Conservation (phyloP, 805 yeast species). For the Nakazawaea sp. region DNA sequence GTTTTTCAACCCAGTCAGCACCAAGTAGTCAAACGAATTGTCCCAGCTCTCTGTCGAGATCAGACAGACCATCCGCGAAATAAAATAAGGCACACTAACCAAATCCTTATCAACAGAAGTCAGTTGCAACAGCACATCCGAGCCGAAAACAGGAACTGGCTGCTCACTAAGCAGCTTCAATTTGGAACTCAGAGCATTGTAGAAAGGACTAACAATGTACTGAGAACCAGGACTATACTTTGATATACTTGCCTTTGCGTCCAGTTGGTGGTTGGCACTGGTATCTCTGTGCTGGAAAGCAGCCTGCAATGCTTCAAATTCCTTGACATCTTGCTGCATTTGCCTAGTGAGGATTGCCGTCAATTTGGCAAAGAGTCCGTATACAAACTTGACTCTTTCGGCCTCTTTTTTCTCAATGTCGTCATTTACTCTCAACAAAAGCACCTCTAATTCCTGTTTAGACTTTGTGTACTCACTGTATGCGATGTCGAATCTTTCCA, state of each 20-base stretch:
- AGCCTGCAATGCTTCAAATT: not conserved
- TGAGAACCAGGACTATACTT: not conserved
- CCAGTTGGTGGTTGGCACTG: not conserved
- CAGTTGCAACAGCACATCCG: constrained; percentile 2
- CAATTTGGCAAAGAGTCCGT: not conserved
- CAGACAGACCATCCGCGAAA: not conserved
- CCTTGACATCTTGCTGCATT: not conserved
- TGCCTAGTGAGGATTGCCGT: not conserved
- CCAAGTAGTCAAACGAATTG: not conserved
- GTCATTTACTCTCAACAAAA: not conserved
- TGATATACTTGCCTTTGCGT: not conserved
- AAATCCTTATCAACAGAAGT: not conserved
- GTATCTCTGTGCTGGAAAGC: not conserved
- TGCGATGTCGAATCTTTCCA: not conserved
- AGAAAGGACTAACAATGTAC: constrained; percentile 1
- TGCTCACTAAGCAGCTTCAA: not conserved
- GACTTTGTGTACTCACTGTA: not conserved
- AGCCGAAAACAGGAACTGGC: constrained; percentile 5
- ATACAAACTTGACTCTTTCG: constrained; percentile 1
- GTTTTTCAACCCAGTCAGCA: not conserved
- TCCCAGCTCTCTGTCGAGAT: not conserved
- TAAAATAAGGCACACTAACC: constrained; percentile 1
- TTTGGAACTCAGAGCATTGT: constrained; percentile 1
- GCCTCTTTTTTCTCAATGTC: constrained; percentile 6
- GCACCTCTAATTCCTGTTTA: not conserved